Evolutionary conservation across 768 basidiomycete species (phyloP).

Genomic region (Termitomyces sp.): DNA sequence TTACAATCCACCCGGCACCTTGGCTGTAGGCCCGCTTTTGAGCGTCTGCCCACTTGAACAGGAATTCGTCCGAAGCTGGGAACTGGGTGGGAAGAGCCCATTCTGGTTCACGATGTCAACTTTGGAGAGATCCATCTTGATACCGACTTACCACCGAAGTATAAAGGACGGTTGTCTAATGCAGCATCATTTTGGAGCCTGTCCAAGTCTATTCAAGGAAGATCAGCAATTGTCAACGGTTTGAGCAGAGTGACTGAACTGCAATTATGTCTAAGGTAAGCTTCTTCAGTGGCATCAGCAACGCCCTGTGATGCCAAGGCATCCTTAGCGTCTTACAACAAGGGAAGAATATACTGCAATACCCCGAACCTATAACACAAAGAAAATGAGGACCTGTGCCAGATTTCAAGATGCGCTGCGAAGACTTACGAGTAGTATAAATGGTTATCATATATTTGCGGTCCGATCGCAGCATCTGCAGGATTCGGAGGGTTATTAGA

Average conservation of each 20-base stretch:
- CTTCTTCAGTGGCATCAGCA: slow-evolving; percentile 54
- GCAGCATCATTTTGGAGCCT: slow-evolving; percentile 35
- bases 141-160: slow-evolving; percentile 29
- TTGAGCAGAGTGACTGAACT: slow-evolving; percentile 37
- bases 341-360: slow-evolving; percentile 11
- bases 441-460: slow-evolving; percentile 75
- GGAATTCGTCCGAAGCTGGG: slow-evolving; percentile 52
- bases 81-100: slow-evolving; percentile 60
- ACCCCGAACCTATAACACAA: slow-evolving; percentile 48
- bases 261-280: slow-evolving; percentile 65
- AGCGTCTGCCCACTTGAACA: slow-evolving; percentile 67
- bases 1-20: slow-evolving; percentile 61
- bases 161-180: slow-evolving; percentile 32
- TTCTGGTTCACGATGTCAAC: slow-evolving; percentile 19
- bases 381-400: not conserved
- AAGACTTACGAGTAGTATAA: slow-evolving; percentile 62
- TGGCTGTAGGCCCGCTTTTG: slow-evolving; percentile 63
- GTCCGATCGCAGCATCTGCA: slow-evolving; percentile 59
- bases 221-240: not conserved
- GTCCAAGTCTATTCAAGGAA: slow-evolving; percentile 42
- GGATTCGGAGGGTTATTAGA: slow-evolving; percentile 65
- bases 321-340: not conserved
- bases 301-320: slow-evolving; percentile 47
- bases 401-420: not conserved
- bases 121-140: not conserved